Base-by-base conservation (phyloP, 2,329 filamentous ascomycete genomes). In the Dactylella cylindrospora region DNA sequence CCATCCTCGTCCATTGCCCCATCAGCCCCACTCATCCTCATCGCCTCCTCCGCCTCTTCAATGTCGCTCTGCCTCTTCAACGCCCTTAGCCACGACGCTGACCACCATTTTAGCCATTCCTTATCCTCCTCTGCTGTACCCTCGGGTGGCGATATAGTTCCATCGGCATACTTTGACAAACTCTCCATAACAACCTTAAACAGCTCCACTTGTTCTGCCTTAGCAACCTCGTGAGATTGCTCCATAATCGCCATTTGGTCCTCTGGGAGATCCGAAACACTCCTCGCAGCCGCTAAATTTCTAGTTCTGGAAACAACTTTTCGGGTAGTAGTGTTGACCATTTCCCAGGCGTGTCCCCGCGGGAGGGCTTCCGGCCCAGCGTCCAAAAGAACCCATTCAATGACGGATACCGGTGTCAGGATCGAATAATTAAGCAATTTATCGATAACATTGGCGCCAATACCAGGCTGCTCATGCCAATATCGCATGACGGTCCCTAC, bases 391-490 rank as follows among this genome's bases (percentile, higher is more conserved):
- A 88, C 88, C 93, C 93, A 98, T 70, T 95, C 84, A 40, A 96
- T 80, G 22, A 98, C 90, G 12, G 84, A 85, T 54, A 84, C 77
- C 0, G 93, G 93, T 6, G 86, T 90, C 28, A 98, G 79, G 68
- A 98, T 95, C 10, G 88, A 90, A 76, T 96, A 98, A 75, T 97
- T 98, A 68, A 98, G 84, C 3, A 98, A 80, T 74, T 97, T 97
- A 77, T 97, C 91, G 57, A 97, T 81, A 68, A 98, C 95, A 68
- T 87, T 88, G 67, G 97, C 82, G 2, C 90, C 93, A 35, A 94
- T 85, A 60, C 93, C 93, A 0, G 91, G 90, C 69, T 98, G 91
- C 25, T 91, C 85, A 39, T 82, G 81, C 93, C 93, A 98, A 76
- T 96, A 98, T 32, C 84, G 79, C 77, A 96, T 88, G 31, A 97